Evolutionary conservation across 1,284 basidiomycete species (phyloP).

Genomic region (Ustilago nuda): DNA sequence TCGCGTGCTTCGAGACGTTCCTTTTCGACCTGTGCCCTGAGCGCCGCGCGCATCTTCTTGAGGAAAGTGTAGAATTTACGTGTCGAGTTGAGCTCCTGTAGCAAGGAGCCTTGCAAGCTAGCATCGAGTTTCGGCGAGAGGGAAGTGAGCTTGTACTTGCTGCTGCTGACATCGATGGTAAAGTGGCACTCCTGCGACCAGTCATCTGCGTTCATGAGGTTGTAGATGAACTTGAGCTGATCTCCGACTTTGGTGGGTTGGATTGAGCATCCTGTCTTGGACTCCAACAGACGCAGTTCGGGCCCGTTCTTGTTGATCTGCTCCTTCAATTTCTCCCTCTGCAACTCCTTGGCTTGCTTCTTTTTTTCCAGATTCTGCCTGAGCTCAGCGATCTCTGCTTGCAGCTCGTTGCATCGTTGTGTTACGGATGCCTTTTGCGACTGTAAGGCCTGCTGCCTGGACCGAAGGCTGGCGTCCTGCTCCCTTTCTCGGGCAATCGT

Average conservation of each 20-base stretch:
- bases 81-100: constrained; percentile 50
- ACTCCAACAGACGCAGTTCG: constrained; percentile 54
- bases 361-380: constrained; percentile 50
- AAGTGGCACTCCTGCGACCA: constrained; percentile 54
- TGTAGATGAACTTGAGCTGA: constrained; percentile 54
- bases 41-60: constrained; percentile 49
- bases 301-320: constrained; percentile 58
- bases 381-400: constrained; percentile 55
- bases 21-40: constrained; percentile 43
- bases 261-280: constrained; percentile 54
- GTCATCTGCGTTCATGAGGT: constrained; percentile 52
- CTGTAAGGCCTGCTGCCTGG: constrained; percentile 50
- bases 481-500: constrained; percentile 58
- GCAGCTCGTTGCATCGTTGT: constrained; percentile 51
- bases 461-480: constrained; percentile 52
- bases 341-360: constrained; percentile 46
- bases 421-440: constrained; percentile 54
- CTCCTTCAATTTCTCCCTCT: constrained; percentile 44
- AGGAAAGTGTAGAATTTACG: constrained; percentile 58
- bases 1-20: constrained; percentile 48
- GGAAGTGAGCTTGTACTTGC: constrained; percentile 44
- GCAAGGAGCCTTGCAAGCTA: constrained; percentile 38
- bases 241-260: constrained; percentile 51
- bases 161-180: constrained; percentile 49
- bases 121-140: constrained; percentile 36